Base-by-base conservation (phyloP, 1,139 yeast species). In the Geotrichum australiense region DNA sequence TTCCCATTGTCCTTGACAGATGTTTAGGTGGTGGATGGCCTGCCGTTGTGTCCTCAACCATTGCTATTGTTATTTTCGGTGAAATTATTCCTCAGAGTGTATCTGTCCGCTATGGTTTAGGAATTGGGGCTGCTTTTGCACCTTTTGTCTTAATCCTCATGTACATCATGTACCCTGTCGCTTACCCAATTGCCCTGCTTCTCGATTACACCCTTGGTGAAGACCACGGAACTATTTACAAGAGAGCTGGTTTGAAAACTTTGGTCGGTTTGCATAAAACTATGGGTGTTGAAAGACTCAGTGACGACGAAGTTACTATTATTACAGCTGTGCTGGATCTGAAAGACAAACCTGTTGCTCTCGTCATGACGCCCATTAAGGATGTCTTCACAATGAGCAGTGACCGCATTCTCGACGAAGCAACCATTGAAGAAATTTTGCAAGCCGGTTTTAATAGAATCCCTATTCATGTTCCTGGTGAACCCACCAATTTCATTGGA, bases 21-120 rank as follows among this genome's bases (percentile, higher is more conserved):
- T 82, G 89, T 55, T 73, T 91, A 21, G 97, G 97, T 37, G 97
- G 98, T 34, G 98, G 98, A 2, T 83, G 95, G 86, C 91, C 94
- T 11, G 98, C 98, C 0, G 95, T 91, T 37, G 87, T 87, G 18
- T 74, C 91, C 8, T 82, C 96, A 11, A 89, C 98, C 0, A 91
- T 84, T 2, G 77, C 91, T 24, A 91, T 91, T 59, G 97, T 91
- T 41, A 75, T 91, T 18, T 91, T 91, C 64, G 98, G 98, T 43
- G 98, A 91, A 60, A 84, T 91, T 54, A 91, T 91, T 50, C 98
- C 98, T 2, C 98, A 91, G 65, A 80, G 94, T 19, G 71, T 86
- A 35, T 85, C 94, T 63, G 98, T 91, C 18, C 71, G 96, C 33
- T 89, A 86, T 59, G 98, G 98, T 1, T 69, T 91, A 42, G 82